phyloP scores from a whole-genome alignment of 1,284 basidiomycete genomes.

The Sparassis latifolia region DNA sequence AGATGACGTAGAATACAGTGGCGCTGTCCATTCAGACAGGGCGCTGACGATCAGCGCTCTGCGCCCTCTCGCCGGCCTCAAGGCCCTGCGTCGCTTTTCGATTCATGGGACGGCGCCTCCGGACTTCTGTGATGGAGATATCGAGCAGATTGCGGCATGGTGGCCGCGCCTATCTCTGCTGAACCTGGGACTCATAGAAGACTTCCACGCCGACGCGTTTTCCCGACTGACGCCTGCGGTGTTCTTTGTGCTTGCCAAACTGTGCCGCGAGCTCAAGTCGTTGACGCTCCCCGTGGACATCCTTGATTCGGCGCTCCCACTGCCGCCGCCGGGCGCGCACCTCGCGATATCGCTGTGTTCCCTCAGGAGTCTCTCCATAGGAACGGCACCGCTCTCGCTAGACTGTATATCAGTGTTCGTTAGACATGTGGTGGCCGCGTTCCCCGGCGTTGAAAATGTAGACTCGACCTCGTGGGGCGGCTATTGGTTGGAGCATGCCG shows the following conservation, averaged over 20 bases:
- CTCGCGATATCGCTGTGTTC: too few species aligned
- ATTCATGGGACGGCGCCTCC: constrained; percentile 37
- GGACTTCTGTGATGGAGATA: constrained; percentile 32
- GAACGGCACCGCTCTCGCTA: too few species aligned
- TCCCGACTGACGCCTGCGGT: constrained; percentile 30
- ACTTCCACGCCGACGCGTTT: constrained; percentile 14
- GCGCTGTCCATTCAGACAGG: background rate
- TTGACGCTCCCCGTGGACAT: constrained; percentile 33
- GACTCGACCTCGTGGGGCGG: too few species aligned
- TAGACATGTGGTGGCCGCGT: too few species aligned
- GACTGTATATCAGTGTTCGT: too few species aligned
- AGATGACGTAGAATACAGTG: constrained; percentile 13
- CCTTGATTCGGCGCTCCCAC: background rate
- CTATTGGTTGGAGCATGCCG: too few species aligned
- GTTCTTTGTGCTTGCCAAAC: constrained; percentile 29
- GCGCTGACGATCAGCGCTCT: constrained; percentile 21
- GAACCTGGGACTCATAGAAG: constrained; percentile 32
- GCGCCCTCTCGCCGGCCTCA: constrained; percentile 26
- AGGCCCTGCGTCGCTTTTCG: constrained; percentile 31
- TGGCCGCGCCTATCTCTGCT: constrained; percentile 33
- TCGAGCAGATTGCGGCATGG: constrained; percentile 35
- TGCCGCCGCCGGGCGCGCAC: background rate
- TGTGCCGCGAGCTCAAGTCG: constrained; percentile 28
- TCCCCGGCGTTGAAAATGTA: too few species aligned
- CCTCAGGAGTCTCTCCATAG: too few species aligned